A percentile compares a stretch with the other conserved stretches of the same genome.
Evolutionary conservation across 2,329 filamentous ascomycete genomes (phyloP).

Genomic region (Rutstroemia sydowiana): DNA sequence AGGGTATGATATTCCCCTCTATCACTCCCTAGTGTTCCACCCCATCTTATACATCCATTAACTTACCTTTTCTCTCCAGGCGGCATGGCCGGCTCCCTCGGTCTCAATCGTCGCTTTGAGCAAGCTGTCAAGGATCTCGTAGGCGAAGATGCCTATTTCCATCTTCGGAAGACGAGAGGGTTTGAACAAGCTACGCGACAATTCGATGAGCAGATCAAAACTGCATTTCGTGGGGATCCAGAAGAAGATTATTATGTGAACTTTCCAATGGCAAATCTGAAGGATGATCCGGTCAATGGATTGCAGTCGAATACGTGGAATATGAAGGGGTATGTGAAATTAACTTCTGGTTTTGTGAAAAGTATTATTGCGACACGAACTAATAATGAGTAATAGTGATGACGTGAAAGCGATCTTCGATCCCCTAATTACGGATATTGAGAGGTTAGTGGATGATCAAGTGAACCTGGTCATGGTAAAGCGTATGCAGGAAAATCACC

Average conservation of each 20-base stretch:
- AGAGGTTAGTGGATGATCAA: slow-evolving; percentile 36
- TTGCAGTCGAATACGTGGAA: slow-evolving; percentile 20
- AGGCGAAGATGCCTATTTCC: slow-evolving; percentile 24
- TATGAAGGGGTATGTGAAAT: slow-evolving; percentile 18
- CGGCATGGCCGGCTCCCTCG: slow-evolving; percentile 24
- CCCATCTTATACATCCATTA: neutral
- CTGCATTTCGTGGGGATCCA: slow-evolving; percentile 17
- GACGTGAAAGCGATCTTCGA: slow-evolving; percentile 47
- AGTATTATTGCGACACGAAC: neutral
- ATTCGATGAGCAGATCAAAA: slow-evolving; percentile 31
- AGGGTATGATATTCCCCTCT: slow-evolving; percentile 7
- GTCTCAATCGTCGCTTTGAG: slow-evolving; percentile 24
- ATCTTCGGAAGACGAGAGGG: slow-evolving; percentile 23
- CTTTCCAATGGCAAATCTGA: slow-evolving; percentile 24
- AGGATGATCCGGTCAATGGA: slow-evolving; percentile 20
- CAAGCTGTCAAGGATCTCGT: slow-evolving; percentile 22
- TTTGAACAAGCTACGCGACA: slow-evolving; percentile 27
- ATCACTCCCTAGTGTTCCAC: neutral
- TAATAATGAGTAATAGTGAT: slow-evolving; percentile 31
- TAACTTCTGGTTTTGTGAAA: slow-evolving; percentile 3
- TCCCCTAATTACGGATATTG: slow-evolving; percentile 36
- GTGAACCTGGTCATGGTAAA: slow-evolving; percentile 36
- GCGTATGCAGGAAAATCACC: slow-evolving; percentile 32
- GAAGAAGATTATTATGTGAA: slow-evolving; percentile 25
- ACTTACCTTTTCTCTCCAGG: slow-evolving; percentile 7